Conservation (phyloP, 257 asterid genomes). For the Scutellaria barbata region DNA sequence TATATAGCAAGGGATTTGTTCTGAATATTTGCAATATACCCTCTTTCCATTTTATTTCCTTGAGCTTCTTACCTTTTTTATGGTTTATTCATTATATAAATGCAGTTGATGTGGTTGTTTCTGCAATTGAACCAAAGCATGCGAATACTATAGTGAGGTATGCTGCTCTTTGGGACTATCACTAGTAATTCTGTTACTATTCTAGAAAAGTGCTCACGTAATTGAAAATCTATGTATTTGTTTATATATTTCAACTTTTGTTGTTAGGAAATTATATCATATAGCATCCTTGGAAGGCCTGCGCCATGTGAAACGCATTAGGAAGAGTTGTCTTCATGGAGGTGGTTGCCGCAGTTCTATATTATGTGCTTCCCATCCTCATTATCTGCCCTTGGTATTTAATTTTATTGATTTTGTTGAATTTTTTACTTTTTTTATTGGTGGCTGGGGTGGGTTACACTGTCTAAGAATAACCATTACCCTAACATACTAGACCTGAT, state of each 20-base stretch:
- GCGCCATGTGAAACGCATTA: slow-evolving; percentile 88
- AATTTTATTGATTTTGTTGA: neutral
- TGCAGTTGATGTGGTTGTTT: slow-evolving; percentile 63
- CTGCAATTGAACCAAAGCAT: slow-evolving; percentile 71
- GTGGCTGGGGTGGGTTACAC: neutral
- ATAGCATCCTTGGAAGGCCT: slow-evolving; percentile 83
- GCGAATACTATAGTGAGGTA: slow-evolving; percentile 76
- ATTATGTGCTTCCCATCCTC: slow-evolving; percentile 6
- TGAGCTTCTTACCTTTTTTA: neutral
- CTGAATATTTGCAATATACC: neutral
- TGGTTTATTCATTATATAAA: neutral
- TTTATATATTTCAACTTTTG: slow-evolving; percentile 19
- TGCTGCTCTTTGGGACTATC: slow-evolving; percentile 29
- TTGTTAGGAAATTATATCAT: slow-evolving; percentile 71
- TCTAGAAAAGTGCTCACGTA: neutral
- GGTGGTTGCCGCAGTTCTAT: slow-evolving; percentile 44
- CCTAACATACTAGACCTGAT: neutral
- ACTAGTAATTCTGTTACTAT: neutral
- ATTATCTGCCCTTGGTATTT: neutral
- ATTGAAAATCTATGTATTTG: neutral
- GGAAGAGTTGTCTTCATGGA: slow-evolving; percentile 60
- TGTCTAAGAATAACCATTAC: neutral
- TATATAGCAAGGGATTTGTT: slow-evolving; percentile 30
- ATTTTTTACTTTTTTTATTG: neutral
- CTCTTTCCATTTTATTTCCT: neutral